phyloP scores from a whole-genome alignment of 495 filamentous ascomycete species.

The Podospora sp. region DNA sequence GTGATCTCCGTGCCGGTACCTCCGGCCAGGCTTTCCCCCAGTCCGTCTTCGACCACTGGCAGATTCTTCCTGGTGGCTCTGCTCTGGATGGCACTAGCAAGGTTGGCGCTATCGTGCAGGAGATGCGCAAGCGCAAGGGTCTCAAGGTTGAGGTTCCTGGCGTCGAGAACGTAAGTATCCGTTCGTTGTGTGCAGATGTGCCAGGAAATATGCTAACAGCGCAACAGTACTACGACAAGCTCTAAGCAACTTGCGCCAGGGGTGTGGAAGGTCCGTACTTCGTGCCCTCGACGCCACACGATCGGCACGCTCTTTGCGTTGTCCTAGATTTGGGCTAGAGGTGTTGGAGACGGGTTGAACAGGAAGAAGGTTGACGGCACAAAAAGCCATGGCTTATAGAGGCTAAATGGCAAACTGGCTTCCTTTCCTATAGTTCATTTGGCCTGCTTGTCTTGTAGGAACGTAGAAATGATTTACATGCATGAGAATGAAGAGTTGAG shows the following conservation, averaged over 20 bases:
- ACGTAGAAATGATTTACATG: slow-evolving; percentile 34
- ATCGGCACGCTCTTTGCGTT: slow-evolving; percentile 15
- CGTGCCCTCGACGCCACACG: slow-evolving; percentile 37
- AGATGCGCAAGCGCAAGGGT: slow-evolving; percentile 99
- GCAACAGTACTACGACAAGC: slow-evolving; percentile 96
- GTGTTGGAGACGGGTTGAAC: slow-evolving; percentile 18
- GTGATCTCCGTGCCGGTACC: slow-evolving; percentile 89
- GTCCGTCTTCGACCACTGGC: slow-evolving; percentile 98
- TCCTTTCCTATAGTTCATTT: slow-evolving; percentile 27
- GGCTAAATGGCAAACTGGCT: slow-evolving; percentile 17
- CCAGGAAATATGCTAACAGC: slow-evolving; percentile 54
- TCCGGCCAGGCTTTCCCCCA: slow-evolving; percentile 99
- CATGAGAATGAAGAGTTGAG: slow-evolving; percentile 10
- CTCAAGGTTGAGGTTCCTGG: slow-evolving; percentile 92
- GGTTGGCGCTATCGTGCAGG: slow-evolving; percentile 80
- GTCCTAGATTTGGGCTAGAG: slow-evolving; percentile 20
- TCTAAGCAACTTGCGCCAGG: slow-evolving; percentile 61
- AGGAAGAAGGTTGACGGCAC: slow-evolving; percentile 23
- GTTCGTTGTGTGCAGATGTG: background rate
- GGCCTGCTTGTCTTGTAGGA: slow-evolving; percentile 33
- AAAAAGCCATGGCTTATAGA: slow-evolving; percentile 28
- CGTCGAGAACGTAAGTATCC: slow-evolving; percentile 84
- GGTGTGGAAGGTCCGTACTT: slow-evolving; percentile 43
- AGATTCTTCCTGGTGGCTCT: slow-evolving; percentile 90
- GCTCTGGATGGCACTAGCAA: slow-evolving; percentile 84